Conservation (phyloP, 805 yeast genomes). For the Vanderwaltozyma tropicalis region DNA sequence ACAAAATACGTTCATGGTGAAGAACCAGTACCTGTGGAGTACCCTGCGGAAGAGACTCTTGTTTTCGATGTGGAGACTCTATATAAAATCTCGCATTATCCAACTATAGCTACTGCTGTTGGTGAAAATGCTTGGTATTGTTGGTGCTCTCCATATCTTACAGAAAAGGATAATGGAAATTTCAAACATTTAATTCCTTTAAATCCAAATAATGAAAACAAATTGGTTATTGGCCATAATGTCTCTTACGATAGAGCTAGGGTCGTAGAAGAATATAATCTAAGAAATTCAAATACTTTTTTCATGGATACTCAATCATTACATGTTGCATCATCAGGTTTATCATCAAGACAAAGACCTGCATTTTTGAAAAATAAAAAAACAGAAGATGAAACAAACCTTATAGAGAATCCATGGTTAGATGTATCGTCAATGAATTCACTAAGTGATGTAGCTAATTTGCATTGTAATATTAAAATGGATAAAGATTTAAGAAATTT, state of each 20-base stretch:
- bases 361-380: constrained; percentile 55
- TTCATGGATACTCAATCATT: constrained; percentile 86
- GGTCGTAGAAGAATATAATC: constrained; percentile 69
- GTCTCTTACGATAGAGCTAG: constrained; percentile 86
- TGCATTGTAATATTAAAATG: constrained; percentile 61
- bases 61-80: constrained; percentile 87
- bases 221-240: constrained; percentile 79
- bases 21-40: constrained; percentile 46
- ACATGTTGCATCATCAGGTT: constrained; percentile 83
- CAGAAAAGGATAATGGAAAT: constrained; percentile 20
- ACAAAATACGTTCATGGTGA: constrained; percentile 50
- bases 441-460: constrained; percentile 63
- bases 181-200: constrained; percentile 69
- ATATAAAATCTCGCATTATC: constrained; percentile 62
- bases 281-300: constrained; percentile 59
- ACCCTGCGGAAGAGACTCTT: constrained; percentile 60
- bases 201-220: constrained; percentile 38
- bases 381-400: constrained; percentile 6
- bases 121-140: constrained; percentile 78
- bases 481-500: constrained; percentile 59
- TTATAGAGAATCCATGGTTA: constrained; percentile 77
- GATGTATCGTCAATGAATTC: constrained; percentile 66
- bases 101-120: constrained; percentile 74
- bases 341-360: constrained; percentile 85
- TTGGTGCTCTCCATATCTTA: constrained; percentile 84